Evolutionary conservation across 257 asterid genomes (phyloP).

Genomic region (Asclepias syriaca): DNA sequence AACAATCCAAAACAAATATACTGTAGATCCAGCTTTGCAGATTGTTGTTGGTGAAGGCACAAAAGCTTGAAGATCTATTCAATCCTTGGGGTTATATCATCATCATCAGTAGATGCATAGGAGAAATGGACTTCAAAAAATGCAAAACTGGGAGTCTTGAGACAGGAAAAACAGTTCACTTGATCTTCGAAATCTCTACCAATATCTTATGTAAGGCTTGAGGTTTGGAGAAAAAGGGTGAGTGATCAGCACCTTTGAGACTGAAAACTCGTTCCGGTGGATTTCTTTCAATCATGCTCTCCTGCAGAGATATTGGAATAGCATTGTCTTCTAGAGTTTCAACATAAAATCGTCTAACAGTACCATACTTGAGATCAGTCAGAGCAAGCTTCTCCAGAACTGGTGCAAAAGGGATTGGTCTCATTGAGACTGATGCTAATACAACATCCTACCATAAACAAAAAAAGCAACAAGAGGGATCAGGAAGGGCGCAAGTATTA

Average conservation of each 20-base stretch:
- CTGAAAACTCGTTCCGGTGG: conserved; percentile 73
- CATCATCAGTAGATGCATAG: background rate
- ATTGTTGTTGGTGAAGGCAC: background rate
- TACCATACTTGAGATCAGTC: conserved; percentile 71
- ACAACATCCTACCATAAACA: conserved; percentile 72
- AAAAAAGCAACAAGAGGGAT: conserved; percentile 3
- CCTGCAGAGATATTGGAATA: conserved; percentile 66
- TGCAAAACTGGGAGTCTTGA: background rate
- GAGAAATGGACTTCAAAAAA: background rate
- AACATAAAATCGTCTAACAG: conserved; percentile 72
- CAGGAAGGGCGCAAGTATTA: conserved; percentile 3
- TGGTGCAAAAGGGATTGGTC: conserved; percentile 85
- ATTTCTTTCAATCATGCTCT: conserved; percentile 51
- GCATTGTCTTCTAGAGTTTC: conserved; percentile 87
- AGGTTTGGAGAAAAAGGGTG: conserved; percentile 97
- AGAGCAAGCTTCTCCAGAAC: conserved; percentile 79
- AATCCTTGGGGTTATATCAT: background rate
- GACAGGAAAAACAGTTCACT: conserved; percentile 18
- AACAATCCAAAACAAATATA: background rate
- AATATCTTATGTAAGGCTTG: conserved; percentile 80
- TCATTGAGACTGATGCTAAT: conserved; percentile 92
- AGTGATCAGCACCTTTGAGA: conserved; percentile 90
- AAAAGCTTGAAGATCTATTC: background rate
- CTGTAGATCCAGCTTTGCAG: background rate
- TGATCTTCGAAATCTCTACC: conserved; percentile 71